Evolutionary conservation across 2,329 filamentous ascomycete species (phyloP), one percentile per base, ranked within the genome.

Genomic region (Byssochlamys sp.): DNA sequence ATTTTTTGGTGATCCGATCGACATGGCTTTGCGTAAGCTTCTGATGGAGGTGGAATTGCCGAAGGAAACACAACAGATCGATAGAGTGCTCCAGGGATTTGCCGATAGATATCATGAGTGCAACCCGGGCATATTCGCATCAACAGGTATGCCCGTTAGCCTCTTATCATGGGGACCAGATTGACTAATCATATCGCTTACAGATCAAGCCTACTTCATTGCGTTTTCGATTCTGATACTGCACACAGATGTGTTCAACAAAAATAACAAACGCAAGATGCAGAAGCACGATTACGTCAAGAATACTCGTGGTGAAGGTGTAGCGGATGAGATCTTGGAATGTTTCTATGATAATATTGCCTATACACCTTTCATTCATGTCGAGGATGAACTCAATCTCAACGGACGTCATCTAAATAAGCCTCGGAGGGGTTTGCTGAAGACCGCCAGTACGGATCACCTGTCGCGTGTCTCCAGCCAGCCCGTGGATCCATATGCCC

Each of bases 181-280:
- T 33, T 61, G 52, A 64, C 58, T 53, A 9, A 14, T n/a, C 14
- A n/a, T 35, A n/a, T 11, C 60, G 19, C 25, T 62, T 26, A 54
- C 63, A 65, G 94, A 97, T 67, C 90, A 96, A 74, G 91, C 94
- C n/a, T 96, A 97, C 71, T 96, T 97, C 67, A 92, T 97, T 62
- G 91, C 92, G 14, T 99, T 99, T 70, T 97, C 92, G 1, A 85
- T 99, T 57, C 83, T 99, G 59, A 96, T 99, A 64, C 79, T 99
- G 33, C 94, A 99, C 67, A 97, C 94, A 0, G 94, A 99, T 69
- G 90, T 95, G n/a, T 97, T 97, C 83, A 99, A 99, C 79, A 96
- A 95, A 75, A 99, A 97, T 78, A 97, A 97, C 77, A 97, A 97
- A 76, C 84, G 94, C 72, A 99, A 99, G 75, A 99, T 99, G 94